Conservation (phyloP, 495 filamentous ascomycete species). For the Hypoxylon perforatum region DNA sequence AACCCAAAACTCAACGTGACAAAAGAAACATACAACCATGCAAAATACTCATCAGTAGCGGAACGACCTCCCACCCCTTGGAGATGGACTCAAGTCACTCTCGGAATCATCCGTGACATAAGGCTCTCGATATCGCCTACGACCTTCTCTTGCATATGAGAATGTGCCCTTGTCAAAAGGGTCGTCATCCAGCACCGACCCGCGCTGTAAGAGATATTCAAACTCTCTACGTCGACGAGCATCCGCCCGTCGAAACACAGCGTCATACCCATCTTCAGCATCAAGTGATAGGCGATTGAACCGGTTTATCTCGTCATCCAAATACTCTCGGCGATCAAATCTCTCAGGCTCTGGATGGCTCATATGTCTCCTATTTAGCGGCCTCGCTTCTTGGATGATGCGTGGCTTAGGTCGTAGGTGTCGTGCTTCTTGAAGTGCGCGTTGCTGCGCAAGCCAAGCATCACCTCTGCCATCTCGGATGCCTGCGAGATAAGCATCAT, state of each 20-base stretch:
- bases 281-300: constrained; percentile 27
- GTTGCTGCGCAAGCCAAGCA: constrained; percentile 19
- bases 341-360: not conserved
- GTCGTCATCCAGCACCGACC: constrained; percentile 33
- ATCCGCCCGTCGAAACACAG: constrained; percentile 1
- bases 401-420: constrained; percentile 14
- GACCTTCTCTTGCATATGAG: constrained; percentile 1
- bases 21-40: not conserved
- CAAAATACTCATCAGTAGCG: constrained; percentile 6
- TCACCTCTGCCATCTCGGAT: constrained; percentile 16
- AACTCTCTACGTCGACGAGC: constrained; percentile 21
- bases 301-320: constrained; percentile 9
- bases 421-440: constrained; percentile 4
- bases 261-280: constrained; percentile 24
- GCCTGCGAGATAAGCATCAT: constrained; percentile 34
- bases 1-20: not conserved
- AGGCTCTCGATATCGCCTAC: constrained; percentile 13
- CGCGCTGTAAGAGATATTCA: constrained; percentile 21
- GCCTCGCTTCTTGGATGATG: constrained; percentile 5
- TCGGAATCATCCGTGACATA: constrained; percentile 25
- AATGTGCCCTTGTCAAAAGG: constrained; percentile 23
- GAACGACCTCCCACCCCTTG: constrained; percentile 6
- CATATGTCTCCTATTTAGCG: constrained; percentile 7
- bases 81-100: constrained; percentile 14
- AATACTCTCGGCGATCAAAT: not conserved